These are phyloP conservation scores for Pichia sp. DNA, from an alignment of 1,139 yeast species.

Conservation along the genomic window DNA sequence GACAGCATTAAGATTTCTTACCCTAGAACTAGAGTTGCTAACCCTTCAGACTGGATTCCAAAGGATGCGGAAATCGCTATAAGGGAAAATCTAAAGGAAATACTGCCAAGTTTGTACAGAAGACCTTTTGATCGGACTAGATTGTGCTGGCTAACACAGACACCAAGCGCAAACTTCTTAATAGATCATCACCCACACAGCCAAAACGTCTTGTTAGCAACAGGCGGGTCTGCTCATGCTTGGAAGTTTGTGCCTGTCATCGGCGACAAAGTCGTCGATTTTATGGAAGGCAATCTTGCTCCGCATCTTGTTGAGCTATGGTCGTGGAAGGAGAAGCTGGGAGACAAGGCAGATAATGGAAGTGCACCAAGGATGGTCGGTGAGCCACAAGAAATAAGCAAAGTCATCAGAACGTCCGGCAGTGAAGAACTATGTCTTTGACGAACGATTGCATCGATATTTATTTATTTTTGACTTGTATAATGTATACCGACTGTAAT, in stretches of 20 bases:
- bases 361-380: slow-evolving; percentile 19
- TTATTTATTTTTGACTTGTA: no score
- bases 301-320: slow-evolving; percentile 12
- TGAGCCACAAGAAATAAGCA: slow-evolving; percentile 24
- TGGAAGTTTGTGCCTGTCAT: slow-evolving; percentile 38
- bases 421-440: slow-evolving; percentile 17
- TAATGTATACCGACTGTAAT: no score
- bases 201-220: slow-evolving; percentile 25
- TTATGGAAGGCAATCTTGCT: slow-evolving; percentile 13
- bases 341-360: slow-evolving; percentile 20
- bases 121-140: slow-evolving; percentile 25
- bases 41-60: slow-evolving; percentile 25
- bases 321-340: slow-evolving; percentile 19
- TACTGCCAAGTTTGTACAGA: slow-evolving; percentile 24
- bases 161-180: slow-evolving; percentile 27
- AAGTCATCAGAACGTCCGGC: slow-evolving; percentile 16
- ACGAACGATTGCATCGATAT: background rate
- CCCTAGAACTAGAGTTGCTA: slow-evolving; percentile 19
- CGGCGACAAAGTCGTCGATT: slow-evolving; percentile 29
- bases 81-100: slow-evolving; percentile 22
- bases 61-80: slow-evolving; percentile 25
- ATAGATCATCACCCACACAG: slow-evolving; percentile 26
- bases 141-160: slow-evolving; percentile 31
- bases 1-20: slow-evolving; percentile 12
- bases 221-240: slow-evolving; percentile 38